These are phyloP conservation scores for Salix arbutifolia DNA, from an alignment of 345 rosid species.

Conservation along the genomic window DNA sequence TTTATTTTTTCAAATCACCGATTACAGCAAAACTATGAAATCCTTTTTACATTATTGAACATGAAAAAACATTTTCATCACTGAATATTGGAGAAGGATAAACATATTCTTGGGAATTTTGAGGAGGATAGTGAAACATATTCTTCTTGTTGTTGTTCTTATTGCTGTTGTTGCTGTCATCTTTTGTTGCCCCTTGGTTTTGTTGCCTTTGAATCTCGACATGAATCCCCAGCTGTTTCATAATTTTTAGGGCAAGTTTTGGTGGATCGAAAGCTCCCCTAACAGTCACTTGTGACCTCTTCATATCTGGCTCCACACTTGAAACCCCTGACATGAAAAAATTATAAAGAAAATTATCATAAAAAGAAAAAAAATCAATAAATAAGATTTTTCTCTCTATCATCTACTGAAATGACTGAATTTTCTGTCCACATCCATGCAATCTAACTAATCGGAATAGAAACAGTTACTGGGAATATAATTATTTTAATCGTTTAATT, in stretches of 20 bases:
- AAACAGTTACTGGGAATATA: no score
- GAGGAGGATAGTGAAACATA: constrained; percentile 39
- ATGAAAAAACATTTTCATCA: constrained; percentile 46
- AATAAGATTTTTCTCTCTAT: no score
- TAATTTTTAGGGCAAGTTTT: constrained; percentile 35
- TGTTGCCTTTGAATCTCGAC: constrained; percentile 16
- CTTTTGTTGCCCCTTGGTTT: neutral
- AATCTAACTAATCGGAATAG: no score
- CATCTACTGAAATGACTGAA: neutral
- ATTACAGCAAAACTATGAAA: no score
- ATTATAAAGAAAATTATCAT: neutral
- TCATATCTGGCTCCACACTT: constrained; percentile 48
- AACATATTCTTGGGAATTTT: constrained; percentile 23
- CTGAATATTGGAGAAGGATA: constrained; percentile 35
- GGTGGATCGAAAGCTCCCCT: constrained; percentile 51
- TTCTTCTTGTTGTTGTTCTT: neutral
- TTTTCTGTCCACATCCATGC: no score
- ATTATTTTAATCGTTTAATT: no score
- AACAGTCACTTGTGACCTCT: constrained; percentile 44
- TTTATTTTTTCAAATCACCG: no score
- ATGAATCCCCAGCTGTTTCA: constrained; percentile 12
- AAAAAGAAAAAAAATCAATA: no score
- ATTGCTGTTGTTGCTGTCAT: neutral
- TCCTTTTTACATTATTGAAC: constrained; percentile 42
- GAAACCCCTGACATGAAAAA: constrained; percentile 36